Base-by-base conservation (phyloP, 2,329 filamentous ascomycete species). In the Gremmenia infestans region DNA sequence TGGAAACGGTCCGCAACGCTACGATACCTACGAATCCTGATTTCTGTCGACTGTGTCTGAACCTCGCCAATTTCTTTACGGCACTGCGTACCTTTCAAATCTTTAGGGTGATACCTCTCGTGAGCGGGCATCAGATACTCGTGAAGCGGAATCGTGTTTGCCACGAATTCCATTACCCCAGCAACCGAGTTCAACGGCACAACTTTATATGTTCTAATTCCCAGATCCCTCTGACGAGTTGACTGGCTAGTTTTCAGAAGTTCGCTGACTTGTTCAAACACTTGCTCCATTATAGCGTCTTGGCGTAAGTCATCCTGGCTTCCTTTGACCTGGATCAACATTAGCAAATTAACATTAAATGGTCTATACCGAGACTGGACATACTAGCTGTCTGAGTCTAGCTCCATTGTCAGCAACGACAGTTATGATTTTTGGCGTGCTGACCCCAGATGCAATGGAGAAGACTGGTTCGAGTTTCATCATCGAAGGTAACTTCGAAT, bases 201-300 rank as follows among this genome's bases (percentile, higher is more conserved):
- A 6, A 99, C 94, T 72, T 97, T 97, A 79, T 99, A 99, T 0
- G 94, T 97, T 56, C 95, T 82, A 67, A 99, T 95, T 8, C 88
- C 89, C 11, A 99, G 78, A 61, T 89, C 89, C 5, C 94, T 87
- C 68, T 96, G 91, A 40, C 91, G 87, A 2, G 94, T 97, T 12
- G 86, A 82, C 54, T 90, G 86, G 71, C 97, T 91, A 49, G 89
- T 86, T 69, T 89, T 89, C 25, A 99, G 78, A 22, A 99, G 82
- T 51, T 89, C 89, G 56, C 91, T 97, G 22, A 97, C 94, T 72
- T 96, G 91, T 56, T 92, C 90, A 70, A 99, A 99, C 1, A 99
- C 94, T 73, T 99, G 94, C 72, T 99, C 95, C 95, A 99, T 99
- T 77, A 86, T 99, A 46, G 93, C 91, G 68, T 99, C 94, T 74